Evolutionary conservation across 129 eudicot genomes (phyloP), one percentile per base, ranked within the genome.

Genomic region (Chrysanthemum seticuspe): DNA sequence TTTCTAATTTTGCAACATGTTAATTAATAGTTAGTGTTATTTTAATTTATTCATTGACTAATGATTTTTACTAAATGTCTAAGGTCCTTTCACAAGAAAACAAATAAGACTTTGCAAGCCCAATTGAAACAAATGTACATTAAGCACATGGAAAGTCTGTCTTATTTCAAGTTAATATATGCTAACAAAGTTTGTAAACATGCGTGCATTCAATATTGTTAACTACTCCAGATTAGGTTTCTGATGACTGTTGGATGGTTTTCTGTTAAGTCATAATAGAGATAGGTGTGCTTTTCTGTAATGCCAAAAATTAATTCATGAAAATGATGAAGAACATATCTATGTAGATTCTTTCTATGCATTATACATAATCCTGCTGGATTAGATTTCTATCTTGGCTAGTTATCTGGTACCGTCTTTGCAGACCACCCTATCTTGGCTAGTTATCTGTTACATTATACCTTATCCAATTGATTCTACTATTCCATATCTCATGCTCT

Each of bases 401-500:
- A 40, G 47, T 40, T 40, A 15, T 53, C 7, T 53, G 6, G n/a
- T 10, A 53, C 19, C 5, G 58, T n/a, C 7, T 53, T 53, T 53
- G 58, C 58, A 53, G 34, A 29, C 34, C 34, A 29, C 34, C 34
- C 47, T 7, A 6, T 8, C 47, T 8, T 40, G 47, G 47, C 10
- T 40, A 40, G 47, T 40, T 40, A 15, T 53, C 1, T 53, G 6
- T 53, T 53, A n/a, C 58, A 53, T 31, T 31, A 31, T 31, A 31
- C 6, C 3, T 31, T 31, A 31, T 31, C 13, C 31, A 61, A 11
- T 40, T 3, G 66, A 61, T n/a, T 61, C 44, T 61, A 62, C 13
- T 59, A 10, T 76, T 65, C 50, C 47, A 14, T 60, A n/a, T 74
- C 73, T 79, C 25, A 83, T 62, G 23, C 44, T 56, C 55, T 66